Percentiles rank a stretch among this genome's conserved stretches.
Evolutionary conservation across 345 rosid genomes (phyloP).

Genomic region (Odontarrhena argentea): DNA sequence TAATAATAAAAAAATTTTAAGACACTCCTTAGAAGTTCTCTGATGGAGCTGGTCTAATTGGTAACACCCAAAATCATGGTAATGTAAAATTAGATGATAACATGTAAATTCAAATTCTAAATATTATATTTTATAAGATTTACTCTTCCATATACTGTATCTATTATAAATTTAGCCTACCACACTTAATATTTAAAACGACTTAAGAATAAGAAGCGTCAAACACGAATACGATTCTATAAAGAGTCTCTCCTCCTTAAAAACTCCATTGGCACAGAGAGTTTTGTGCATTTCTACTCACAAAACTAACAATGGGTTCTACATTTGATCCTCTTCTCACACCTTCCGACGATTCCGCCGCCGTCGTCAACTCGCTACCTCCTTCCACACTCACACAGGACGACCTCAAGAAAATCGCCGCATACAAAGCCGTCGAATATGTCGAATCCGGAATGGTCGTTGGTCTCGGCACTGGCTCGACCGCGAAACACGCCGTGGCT

Average conservation of each 20-base stretch:
- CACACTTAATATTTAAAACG: background rate
- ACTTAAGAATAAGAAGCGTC: conserved; percentile 27
- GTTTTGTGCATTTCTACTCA: conserved; percentile 22
- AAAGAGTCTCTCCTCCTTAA: background rate
- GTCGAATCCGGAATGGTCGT: conserved; percentile 95
- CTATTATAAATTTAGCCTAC: conserved; percentile 2
- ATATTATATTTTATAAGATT: background rate
- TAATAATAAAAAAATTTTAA: too few species aligned
- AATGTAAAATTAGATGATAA: background rate
- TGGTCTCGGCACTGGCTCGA: conserved; percentile 97
- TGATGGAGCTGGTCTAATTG: too few species aligned
- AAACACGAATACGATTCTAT: conserved; percentile 38
- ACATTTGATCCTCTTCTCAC: conserved; percentile 29
- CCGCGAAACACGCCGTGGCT: conserved; percentile 86
- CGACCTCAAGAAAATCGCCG: conserved; percentile 75
- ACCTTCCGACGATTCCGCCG: conserved; percentile 28
- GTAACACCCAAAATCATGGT: background rate
- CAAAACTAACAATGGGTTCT: conserved; percentile 31
- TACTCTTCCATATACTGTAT: background rate
- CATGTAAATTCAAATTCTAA: background rate
- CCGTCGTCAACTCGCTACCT: conserved; percentile 39
- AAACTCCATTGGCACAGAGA: background rate
- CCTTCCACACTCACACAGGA: conserved; percentile 61
- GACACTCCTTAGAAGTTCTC: too few species aligned
- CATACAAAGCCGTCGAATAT: conserved; percentile 87